phyloP scores from a whole-genome alignment of 2,329 filamentous ascomycete species.

The Neospermospora avenae region DNA sequence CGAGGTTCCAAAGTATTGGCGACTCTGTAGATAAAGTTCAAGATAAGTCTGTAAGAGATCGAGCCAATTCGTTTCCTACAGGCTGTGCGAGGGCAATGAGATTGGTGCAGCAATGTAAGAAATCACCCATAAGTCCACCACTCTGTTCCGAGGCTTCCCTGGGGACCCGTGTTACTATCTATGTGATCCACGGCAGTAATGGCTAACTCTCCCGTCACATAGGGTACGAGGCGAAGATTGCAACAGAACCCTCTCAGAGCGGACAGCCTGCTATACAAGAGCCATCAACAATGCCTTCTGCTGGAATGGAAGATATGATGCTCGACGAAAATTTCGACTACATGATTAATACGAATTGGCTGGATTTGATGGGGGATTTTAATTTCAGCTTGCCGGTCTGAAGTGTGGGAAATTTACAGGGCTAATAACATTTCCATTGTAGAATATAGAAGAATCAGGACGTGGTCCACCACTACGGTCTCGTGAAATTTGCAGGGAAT shows the following conservation, averaged over 20 bases:
- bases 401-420: neutral
- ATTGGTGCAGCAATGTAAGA: conserved; percentile 11
- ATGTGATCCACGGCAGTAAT: too few relatives aligned
- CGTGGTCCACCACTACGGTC: too few relatives aligned
- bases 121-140: neutral
- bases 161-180: too few relatives aligned
- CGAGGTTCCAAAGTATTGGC: conserved; percentile 19
- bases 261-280: conserved; percentile 1
- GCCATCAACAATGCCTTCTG: neutral
- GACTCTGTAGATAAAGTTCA: conserved; percentile 16
- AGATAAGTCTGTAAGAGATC: neutral
- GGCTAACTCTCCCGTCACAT: neutral
- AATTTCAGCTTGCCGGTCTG: conserved; percentile 7
- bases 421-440: neutral
- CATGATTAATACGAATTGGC: conserved; percentile 16
- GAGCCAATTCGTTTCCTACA: conserved; percentile 16
- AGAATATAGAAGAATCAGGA: neutral
- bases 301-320: neutral
- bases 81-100: conserved; percentile 13
- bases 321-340: conserved; percentile 8
- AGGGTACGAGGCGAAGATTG: conserved; percentile 18
- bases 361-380: conserved; percentile 16
- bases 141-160: too few relatives aligned
- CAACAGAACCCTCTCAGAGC: neutral
- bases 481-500: too few relatives aligned